phyloP scores from a whole-genome alignment of 306 rosid species.

The Citrullus mucosospermus region DNA sequence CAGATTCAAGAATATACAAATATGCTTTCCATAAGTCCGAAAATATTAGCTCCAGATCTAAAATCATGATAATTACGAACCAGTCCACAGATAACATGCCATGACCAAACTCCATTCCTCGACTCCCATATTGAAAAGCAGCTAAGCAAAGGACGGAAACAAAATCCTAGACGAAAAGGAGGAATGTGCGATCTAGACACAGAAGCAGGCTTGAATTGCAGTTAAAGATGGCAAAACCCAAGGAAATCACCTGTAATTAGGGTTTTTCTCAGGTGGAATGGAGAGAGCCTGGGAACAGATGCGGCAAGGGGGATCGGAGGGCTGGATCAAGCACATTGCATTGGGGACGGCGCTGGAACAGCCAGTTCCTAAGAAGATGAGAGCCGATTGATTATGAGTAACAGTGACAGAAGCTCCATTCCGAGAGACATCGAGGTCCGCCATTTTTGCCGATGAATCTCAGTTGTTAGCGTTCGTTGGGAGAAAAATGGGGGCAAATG shows the following conservation, averaged over 20 bases:
- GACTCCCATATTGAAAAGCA: neutral
- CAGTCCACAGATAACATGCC: neutral
- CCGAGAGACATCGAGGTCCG: slow-evolving; percentile 24
- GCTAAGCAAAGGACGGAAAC: neutral
- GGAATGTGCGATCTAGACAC: slow-evolving; percentile 2
- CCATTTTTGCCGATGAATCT: slow-evolving; percentile 27
- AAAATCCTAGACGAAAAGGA: neutral
- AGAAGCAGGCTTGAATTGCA: neutral
- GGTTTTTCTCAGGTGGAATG: slow-evolving; percentile 52
- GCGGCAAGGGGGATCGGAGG: slow-evolving; percentile 72
- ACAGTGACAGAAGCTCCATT: slow-evolving; percentile 10
- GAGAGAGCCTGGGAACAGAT: slow-evolving; percentile 62
- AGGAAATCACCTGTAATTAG: slow-evolving; percentile 63
- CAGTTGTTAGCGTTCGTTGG: neutral
- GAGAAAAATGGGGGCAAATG: neutral
- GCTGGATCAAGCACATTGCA: slow-evolving; percentile 59
- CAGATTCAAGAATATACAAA: neutral
- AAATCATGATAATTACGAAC: neutral
- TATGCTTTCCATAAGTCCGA: neutral
- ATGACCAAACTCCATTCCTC: neutral
- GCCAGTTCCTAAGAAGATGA: slow-evolving; percentile 87
- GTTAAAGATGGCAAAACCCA: neutral
- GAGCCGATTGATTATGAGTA: slow-evolving; percentile 34
- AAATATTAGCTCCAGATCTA: neutral
- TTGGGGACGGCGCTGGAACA: slow-evolving; percentile 86